Base-by-base conservation (phyloP, 2,329 filamentous ascomycete species). In the Pseudogymnoascus sp. region DNA sequence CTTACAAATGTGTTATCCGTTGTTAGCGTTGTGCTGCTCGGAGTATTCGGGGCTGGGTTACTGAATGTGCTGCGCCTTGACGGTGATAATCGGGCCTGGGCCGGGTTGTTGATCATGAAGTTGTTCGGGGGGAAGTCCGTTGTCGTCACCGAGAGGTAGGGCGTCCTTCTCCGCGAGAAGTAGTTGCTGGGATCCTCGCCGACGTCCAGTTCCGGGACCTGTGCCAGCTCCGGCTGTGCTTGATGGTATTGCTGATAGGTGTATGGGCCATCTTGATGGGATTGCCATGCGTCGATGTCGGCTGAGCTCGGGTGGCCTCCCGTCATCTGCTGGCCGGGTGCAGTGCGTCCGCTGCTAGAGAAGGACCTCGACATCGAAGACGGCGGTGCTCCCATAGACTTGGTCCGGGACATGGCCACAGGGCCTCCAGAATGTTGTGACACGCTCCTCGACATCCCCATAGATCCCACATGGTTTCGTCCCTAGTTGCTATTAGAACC, bases 1-100 rank as follows among this genome's bases (percentile, higher is more conserved):
- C 68, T 72, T 56, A 68, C 65, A 37, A 70, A 66, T 21, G 72
- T 73, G 38, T 71, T 73, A 42, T 67, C 71, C 34, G 64, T 70
- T 6, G 72, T 73, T 62, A 74, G 69, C 28, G 69, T 70, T 25
- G 68, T 68, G 34, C 68, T 68, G 11, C 65, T 69, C 2, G 72
- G 71, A n/a, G 72, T 73, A 42, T 66, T 66, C 5, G 71, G 70
- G n/a, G 66, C 66, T 62, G 63, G 63, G n/a, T 69, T 64, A 62
- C 67, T 68, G 63, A 68, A 71, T 16, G 40, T 34, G 34, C 59
- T 38, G 12, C 28, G 40, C 36, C 34, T 62, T 2, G 70, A 66
- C 34, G 62, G 60, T 1, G 46, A 61, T 34, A 21, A 18, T 16
- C 25, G 11, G 59, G 36, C 34, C 14, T 31, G 36, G 28, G 31